A percentile compares a stretch with the other conserved stretches of the same genome.
Evolutionary conservation across 345 rosid genomes (phyloP).

Genomic region (Lumnitzera racemosa): DNA sequence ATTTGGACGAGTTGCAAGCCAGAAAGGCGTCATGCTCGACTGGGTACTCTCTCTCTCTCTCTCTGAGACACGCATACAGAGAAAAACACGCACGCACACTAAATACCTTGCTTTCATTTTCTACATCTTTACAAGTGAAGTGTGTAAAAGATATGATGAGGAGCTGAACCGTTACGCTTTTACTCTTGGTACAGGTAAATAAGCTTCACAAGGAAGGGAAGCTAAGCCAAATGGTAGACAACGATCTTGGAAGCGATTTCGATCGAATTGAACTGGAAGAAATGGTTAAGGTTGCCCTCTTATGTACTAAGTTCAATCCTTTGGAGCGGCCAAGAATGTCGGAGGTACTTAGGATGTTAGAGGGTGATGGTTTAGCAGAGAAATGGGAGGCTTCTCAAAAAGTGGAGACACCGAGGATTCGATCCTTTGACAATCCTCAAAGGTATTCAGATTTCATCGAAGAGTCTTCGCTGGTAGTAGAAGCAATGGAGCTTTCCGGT

Average conservation of each 20-base stretch:
- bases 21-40: slow-evolving; percentile 94
- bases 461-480: slow-evolving; percentile 82
- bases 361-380: slow-evolving; percentile 40
- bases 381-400: slow-evolving; percentile 45
- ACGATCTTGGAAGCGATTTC: slow-evolving; percentile 52
- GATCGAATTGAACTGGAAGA: slow-evolving; percentile 61
- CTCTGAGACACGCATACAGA: background rate
- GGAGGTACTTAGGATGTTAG: slow-evolving; percentile 42
- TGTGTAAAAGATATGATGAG: too few species aligned
- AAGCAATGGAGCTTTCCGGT: slow-evolving; percentile 98
- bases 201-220: slow-evolving; percentile 83
- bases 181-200: slow-evolving; percentile 55
- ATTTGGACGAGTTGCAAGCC: slow-evolving; percentile 77
- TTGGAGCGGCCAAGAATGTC: slow-evolving; percentile 41
- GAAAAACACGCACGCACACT: too few species aligned
- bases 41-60: slow-evolving; percentile 44
- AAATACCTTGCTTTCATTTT: too few species aligned
- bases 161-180: background rate
- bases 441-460: slow-evolving; percentile 77
- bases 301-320: slow-evolving; percentile 38
- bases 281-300: slow-evolving; percentile 31
- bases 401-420: slow-evolving; percentile 43
- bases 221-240: slow-evolving; percentile 62
- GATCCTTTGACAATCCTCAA: slow-evolving; percentile 31
- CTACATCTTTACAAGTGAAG: too few species aligned